Base-by-base conservation (phyloP, 805 yeast genomes). In the Schwanniomyces occidentalis region DNA sequence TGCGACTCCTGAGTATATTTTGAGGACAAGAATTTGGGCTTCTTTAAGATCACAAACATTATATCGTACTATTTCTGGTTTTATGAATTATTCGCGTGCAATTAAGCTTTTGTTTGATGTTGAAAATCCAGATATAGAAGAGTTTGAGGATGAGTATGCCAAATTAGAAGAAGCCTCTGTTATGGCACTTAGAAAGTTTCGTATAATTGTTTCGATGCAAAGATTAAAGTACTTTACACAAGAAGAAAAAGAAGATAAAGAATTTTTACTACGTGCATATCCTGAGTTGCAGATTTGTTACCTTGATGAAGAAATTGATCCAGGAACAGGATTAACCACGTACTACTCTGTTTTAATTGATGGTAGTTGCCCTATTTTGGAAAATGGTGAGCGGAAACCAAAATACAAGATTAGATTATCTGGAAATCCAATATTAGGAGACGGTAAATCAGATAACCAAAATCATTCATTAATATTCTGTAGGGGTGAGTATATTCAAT, bases 1-100 rank as follows among this genome's bases (percentile, higher is more conserved):
- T 52, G 96, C 97, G 51, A 95, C 96, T 40, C 97, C 97, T 24
- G 96, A 90, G 61, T 93, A 87, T 69, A 87, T 95, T 37, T 70
- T 93, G 56, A 82, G 99, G 71, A 93, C 98, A 7, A 78, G 99
- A 71, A 88, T 91, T 51, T 91, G 99, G 99, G 99, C 99, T 25
- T 91, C 98, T 17, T 76, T 93, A 54, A 81, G 99, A 68, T 85
- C 96, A 25, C 99, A 91, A 73, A 93, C 99, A 22, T 71, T 91
- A 54, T 91, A 91, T 71, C 83, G 99, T 65, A 93, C 99, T 30
- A 91, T 91, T 34, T 86, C 96, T 37, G 99, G 99, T 56, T 93
- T 91, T 72, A 91, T 91, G 99, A 93, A 91, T 71, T 91, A 91
- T 62, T 85, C 96, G 19, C 83, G 96, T 64, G 98, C 99, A 19